Conservation (phyloP, 257 asterid genomes). For the Forsythia viridissima region DNA sequence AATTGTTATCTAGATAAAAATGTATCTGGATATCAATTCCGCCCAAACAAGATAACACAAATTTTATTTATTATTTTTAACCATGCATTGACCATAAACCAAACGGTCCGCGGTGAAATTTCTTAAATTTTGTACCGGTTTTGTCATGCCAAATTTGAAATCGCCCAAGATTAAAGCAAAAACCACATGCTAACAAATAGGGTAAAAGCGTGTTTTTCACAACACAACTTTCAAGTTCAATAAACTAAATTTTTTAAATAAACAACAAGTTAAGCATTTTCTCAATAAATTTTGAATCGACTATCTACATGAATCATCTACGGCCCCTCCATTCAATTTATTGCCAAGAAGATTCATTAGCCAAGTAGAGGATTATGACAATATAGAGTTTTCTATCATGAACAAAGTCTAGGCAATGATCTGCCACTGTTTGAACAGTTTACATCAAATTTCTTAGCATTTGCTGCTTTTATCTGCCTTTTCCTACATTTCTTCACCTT, state of each 20-base stretch:
- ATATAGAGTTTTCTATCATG: not conserved
- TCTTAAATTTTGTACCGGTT: too few relatives aligned
- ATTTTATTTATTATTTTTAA: too few relatives aligned
- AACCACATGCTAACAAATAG: too few relatives aligned
- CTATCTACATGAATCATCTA: not conserved
- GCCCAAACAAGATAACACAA: too few relatives aligned
- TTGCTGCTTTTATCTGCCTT: constrained; percentile 21
- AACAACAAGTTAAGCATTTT: not conserved
- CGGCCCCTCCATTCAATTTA: not conserved
- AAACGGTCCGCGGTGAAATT: too few relatives aligned
- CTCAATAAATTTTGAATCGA: not conserved
- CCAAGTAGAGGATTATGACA: not conserved
- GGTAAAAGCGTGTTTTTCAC: not conserved
- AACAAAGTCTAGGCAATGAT: constrained; percentile 35
- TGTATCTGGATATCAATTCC: too few relatives aligned
- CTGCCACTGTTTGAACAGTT: constrained; percentile 24
- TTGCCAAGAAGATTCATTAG: not conserved
- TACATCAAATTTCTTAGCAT: constrained; percentile 15
- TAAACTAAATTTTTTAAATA: too few relatives aligned
- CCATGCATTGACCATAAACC: too few relatives aligned
- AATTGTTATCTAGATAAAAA: too few relatives aligned
- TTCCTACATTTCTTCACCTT: constrained; percentile 19
- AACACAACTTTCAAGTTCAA: not conserved
- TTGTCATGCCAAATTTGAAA: too few relatives aligned
- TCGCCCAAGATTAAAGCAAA: too few relatives aligned